These are phyloP conservation scores for Aotearoamyces nothofagi DNA, from an alignment of 2,329 filamentous ascomycete genomes.

Conservation along the genomic window DNA sequence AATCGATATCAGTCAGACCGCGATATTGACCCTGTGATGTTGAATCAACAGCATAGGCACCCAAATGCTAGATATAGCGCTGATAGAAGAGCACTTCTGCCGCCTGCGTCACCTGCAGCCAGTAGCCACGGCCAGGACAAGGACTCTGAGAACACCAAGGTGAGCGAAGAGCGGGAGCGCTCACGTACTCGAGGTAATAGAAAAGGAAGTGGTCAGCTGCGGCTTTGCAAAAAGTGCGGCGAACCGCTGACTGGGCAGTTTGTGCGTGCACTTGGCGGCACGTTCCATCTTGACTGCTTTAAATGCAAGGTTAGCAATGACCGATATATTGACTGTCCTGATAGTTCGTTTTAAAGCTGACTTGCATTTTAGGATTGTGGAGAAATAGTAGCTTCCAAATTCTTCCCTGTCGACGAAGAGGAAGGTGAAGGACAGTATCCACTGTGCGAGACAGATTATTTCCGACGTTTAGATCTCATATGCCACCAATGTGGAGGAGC, in stretches of 20 bases:
- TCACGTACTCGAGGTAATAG: conserved; percentile 38
- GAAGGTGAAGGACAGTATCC: conserved; percentile 79
- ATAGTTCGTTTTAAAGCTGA: too few species aligned
- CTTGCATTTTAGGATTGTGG: conserved; percentile 64
- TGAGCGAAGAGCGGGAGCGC: conserved; percentile 39
- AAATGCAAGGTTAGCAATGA: conserved; percentile 77
- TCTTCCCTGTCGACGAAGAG: conserved; percentile 92
- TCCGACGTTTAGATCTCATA: conserved; percentile 76
- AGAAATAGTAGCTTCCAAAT: conserved; percentile 94
- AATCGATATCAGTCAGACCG: conserved; percentile 11
- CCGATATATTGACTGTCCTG: too few species aligned
- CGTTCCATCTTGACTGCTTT: conserved; percentile 95
- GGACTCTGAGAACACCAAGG: conserved; percentile 6
- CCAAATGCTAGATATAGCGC: conserved; percentile 14
- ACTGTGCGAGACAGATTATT: conserved; percentile 96
- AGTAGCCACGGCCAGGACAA: conserved; percentile 6
- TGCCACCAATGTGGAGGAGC: conserved; percentile 89
- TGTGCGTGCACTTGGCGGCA: conserved; percentile 82
- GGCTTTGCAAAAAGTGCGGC: conserved; percentile 75
- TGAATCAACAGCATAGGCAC: conserved; percentile 8
- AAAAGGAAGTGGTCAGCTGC: conserved; percentile 41
- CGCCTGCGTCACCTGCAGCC: conserved; percentile 9
- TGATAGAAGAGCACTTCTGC: conserved; percentile 16
- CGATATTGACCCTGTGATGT: conserved; percentile 5
- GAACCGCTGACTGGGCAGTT: conserved; percentile 87